Conservation (phyloP, 192 early-diverging fungal species). For the Thamnidium elegans region DNA sequence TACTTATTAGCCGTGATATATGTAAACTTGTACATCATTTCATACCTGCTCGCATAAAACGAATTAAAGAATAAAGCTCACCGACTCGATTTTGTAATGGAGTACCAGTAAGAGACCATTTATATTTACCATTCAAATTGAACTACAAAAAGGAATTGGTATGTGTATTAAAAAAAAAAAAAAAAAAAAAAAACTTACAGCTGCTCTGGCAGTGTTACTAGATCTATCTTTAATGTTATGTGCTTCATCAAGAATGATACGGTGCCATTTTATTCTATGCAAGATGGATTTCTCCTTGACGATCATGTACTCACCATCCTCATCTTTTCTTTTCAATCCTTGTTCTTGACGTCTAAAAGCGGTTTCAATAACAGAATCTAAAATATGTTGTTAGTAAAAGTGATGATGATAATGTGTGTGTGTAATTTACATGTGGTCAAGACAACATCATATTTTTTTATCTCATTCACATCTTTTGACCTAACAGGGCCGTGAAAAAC, state of each 20-base stretch:
- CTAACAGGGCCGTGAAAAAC: slow-evolving; percentile 74
- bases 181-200: slow-evolving; percentile 38
- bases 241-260: slow-evolving; percentile 79
- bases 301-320: slow-evolving; percentile 20
- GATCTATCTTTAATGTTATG: slow-evolving; percentile 91
- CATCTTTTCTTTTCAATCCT: slow-evolving; percentile 64
- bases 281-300: slow-evolving; percentile 64
- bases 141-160: slow-evolving; percentile 45
- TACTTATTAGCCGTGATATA: neutral
- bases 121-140: slow-evolving; percentile 57
- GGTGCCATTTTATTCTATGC: slow-evolving; percentile 76
- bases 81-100: slow-evolving; percentile 93
- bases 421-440: slow-evolving; percentile 70
- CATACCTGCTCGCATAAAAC: slow-evolving; percentile 73
- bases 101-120: slow-evolving; percentile 89
- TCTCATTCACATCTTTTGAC: slow-evolving; percentile 45
- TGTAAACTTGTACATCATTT: neutral
- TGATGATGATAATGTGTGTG: no score
- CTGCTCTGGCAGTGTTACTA: slow-evolving; percentile 80
- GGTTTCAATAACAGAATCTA: slow-evolving; percentile 75
- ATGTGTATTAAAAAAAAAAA: neutral
- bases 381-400: no score
- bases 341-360: slow-evolving; percentile 66
- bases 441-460: slow-evolving; percentile 74
- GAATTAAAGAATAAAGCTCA: slow-evolving; percentile 88